These are phyloP conservation scores for Neopestalotiopsis clavispora DNA, from an alignment of 2,329 filamentous ascomycete species.

Conservation along the genomic window DNA sequence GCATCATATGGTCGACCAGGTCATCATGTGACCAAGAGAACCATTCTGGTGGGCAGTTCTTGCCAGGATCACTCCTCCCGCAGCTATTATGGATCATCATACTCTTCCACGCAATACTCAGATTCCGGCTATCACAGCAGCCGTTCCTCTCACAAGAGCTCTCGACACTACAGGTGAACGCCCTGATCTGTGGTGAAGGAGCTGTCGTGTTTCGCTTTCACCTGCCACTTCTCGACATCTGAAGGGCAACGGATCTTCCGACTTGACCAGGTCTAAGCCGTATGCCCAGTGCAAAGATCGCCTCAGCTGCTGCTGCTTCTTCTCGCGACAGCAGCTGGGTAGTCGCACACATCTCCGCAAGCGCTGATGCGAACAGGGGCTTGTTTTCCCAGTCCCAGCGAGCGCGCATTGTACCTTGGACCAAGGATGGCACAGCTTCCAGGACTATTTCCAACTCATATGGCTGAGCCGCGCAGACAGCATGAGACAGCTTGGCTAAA, in stretches of 20 bases:
- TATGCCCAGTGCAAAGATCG: slow-evolving; percentile 31
- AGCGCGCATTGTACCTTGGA: neutral
- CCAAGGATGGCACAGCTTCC: neutral
- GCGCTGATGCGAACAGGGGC: neutral
- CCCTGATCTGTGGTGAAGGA: slow-evolving; percentile 56
- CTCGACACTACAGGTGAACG: slow-evolving; percentile 52
- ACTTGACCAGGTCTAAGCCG: slow-evolving; percentile 45
- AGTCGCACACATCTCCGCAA: neutral
- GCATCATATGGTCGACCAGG: slow-evolving; percentile 74
- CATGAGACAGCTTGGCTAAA: neutral
- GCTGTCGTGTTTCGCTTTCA: slow-evolving; percentile 46
- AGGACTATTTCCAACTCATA: neutral
- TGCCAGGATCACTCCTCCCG: slow-evolving; percentile 62
- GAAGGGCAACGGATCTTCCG: slow-evolving; percentile 51
- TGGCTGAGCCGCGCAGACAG: neutral
- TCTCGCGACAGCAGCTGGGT: no score
- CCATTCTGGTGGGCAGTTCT: slow-evolving; percentile 81
- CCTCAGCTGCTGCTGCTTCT: neutral
- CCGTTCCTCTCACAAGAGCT: slow-evolving; percentile 52
- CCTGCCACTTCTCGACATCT: slow-evolving; percentile 46
- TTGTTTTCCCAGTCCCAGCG: neutral
- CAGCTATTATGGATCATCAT: slow-evolving; percentile 43
- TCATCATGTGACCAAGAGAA: slow-evolving; percentile 74
- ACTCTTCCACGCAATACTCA: slow-evolving; percentile 50
- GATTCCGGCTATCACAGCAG: slow-evolving; percentile 61